Evolutionary conservation across 1,284 basidiomycete genomes (phyloP), one percentile per base, ranked within the genome.

Genomic region (Cryptococcus jaspeensis): DNA sequence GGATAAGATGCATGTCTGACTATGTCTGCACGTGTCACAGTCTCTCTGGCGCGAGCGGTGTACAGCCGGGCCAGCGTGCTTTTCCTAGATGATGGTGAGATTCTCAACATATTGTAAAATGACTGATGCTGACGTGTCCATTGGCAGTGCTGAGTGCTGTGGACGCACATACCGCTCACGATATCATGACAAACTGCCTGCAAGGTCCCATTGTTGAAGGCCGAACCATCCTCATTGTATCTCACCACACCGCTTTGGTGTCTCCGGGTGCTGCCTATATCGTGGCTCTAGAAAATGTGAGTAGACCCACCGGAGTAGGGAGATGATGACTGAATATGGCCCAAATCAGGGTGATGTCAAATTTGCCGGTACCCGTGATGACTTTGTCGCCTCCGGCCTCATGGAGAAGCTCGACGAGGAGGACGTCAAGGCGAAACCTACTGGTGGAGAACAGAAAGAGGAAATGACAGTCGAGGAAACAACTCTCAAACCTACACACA

Each of bases 61-160:
- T 99, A 98, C 77, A 94, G 90, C 52, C 83, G 91, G 32, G 94
- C 95, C 9, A 87, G 87, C 0, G 80, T 89, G 23, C 78, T 98
- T 0, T 81, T 96, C 44, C 80, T 98, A 41, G 95, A 99, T 67
- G 95, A 99, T 69, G 90, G 94, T 52, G 80, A 51, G 64, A 48
- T 12, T 22, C 32, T 32, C 23, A 38, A 37, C 35, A 32, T 2
- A 9, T 32, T 32, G 28, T 32, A 32, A 9, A 32, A 32, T 5
- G 4, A 32, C 28, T 32, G 28, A 32, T 22, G 52, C 45, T 48
- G 43, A 52, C 25, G 3, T 28, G 13, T 23, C 4, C 28, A 32
- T 32, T 38, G 5, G 15, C 32, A 70, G 70, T 73, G 0, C 59
- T 72, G 38, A 70, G 67, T 36, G 61, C 71, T 78, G 89, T 92